Conservation (phyloP, 129 eudicot genomes). For the Dittrichia graveolens region DNA sequence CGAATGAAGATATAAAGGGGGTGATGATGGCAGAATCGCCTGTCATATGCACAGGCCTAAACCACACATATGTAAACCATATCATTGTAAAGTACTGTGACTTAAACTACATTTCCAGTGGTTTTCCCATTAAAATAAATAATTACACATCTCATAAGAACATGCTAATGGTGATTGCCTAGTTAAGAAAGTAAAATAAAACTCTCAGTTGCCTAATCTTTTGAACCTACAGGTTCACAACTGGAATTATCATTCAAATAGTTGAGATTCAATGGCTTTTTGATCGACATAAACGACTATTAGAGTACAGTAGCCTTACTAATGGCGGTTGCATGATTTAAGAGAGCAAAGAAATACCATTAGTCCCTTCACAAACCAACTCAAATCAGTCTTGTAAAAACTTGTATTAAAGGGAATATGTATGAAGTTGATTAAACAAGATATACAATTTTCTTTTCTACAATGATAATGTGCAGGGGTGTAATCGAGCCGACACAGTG, state of each 20-base stretch:
- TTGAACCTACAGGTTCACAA: background rate
- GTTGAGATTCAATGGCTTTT: conserved; percentile 8
- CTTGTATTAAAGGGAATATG: too few species aligned
- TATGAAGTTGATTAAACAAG: too few species aligned
- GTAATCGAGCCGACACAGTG: too few species aligned
- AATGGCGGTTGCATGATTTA: background rate
- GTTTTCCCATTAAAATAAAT: conserved; percentile 24
- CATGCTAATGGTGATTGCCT: conserved; percentile 6
- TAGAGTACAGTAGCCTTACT: background rate
- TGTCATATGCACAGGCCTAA: conserved; percentile 17
- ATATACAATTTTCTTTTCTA: too few species aligned
- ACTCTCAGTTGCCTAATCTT: background rate
- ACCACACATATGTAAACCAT: conserved; percentile 24
- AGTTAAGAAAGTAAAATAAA: background rate
- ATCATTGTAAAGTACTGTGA: conserved; percentile 12
- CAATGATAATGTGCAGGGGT: too few species aligned
- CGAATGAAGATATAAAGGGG: background rate
- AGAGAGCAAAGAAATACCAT: background rate
- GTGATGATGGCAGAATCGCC: conserved; percentile 11
- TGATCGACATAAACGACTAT: background rate
- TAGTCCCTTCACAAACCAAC: too few species aligned
- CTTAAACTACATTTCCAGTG: conserved; percentile 10
- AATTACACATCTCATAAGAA: conserved; percentile 12
- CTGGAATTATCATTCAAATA: background rate
- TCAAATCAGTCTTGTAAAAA: too few species aligned